Base-by-base conservation (phyloP, 345 rosid genomes). In the Luvunga scandens region DNA sequence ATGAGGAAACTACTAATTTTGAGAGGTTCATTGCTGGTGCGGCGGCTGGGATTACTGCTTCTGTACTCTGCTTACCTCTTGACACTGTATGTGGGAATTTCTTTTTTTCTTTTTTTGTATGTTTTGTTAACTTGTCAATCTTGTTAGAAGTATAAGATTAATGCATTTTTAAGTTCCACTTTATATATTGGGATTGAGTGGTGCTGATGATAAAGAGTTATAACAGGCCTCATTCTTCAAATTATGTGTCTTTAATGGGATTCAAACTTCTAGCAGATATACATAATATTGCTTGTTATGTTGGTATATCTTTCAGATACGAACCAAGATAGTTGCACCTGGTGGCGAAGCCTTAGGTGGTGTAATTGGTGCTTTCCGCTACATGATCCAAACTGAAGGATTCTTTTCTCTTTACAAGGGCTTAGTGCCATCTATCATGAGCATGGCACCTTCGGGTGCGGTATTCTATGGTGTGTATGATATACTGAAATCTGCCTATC, bases 401-500 rank as follows among this genome's bases (percentile, higher is more conserved):
- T 85, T 90, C 87, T 89, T 91, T 77, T 90, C 96, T 1, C 86
- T 91, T 56, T 91, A 87, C 81, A 91, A 85, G 86, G 93, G 96
- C 56, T 84, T 91, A 78, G 90, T 87, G 53, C 92, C 96, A 69
- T 91, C 93, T n/a, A 81, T 90, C 25, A 66, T 82, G 69, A 91
- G 96, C 81, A 89, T 91, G 91, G 93, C 93, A 72, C 93, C 96
- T 66, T 87, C 92, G 9, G 93, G 92, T 78, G 93, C 93, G 2
- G 96, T 91, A 63, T 90, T 91, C 82, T 90, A 86, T 72, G 90
- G 96, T 66, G 93, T 87, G 42, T 90, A 91, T 64, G 93, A 91
- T 75, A 90, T 90, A 33, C 66, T 91, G 71, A 89, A 90, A 82
- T 86, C 93, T 36, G 82, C 90, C 70, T 90, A 91, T 80, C 86